phyloP scores from a whole-genome alignment of 2,329 filamentous ascomycete genomes.

The Aspergillus uvarum region DNA sequence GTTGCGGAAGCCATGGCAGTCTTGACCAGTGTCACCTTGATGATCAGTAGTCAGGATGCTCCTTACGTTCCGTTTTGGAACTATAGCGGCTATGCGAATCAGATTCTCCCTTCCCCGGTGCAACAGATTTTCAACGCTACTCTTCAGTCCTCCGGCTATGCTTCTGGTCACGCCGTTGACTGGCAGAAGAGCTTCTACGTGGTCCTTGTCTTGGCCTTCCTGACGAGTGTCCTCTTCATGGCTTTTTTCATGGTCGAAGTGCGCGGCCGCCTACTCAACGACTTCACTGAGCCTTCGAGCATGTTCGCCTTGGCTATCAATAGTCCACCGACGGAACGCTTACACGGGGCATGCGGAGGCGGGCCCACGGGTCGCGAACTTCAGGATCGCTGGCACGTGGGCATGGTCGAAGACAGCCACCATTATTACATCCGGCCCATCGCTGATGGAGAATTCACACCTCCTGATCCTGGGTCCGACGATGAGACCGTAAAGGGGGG shows the following conservation, averaged over 20 bases:
- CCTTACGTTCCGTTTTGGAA: slow-evolving; percentile 62
- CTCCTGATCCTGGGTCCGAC: not conserved
- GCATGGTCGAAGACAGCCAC: slow-evolving; percentile 48
- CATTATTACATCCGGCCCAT: slow-evolving; percentile 53
- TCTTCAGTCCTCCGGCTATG: slow-evolving; percentile 66
- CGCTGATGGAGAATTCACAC: not conserved
- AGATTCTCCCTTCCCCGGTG: slow-evolving; percentile 47
- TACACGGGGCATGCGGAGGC: slow-evolving; percentile 58
- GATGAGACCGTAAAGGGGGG: not conserved
- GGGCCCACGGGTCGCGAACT: slow-evolving; percentile 55
- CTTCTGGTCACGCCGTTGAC: slow-evolving; percentile 59
- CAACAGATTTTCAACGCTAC: slow-evolving; percentile 64
- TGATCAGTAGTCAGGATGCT: slow-evolving; percentile 59
- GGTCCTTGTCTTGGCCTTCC: slow-evolving; percentile 64
- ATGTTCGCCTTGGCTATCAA: slow-evolving; percentile 72
- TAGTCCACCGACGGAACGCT: slow-evolving; percentile 51
- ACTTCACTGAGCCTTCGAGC: slow-evolving; percentile 76
- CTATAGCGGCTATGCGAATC: slow-evolving; percentile 31
- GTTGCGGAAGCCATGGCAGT: slow-evolving; percentile 74
- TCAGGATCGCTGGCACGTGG: slow-evolving; percentile 46
- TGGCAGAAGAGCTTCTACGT: slow-evolving; percentile 69
- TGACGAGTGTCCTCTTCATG: slow-evolving; percentile 66
- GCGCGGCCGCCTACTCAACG: slow-evolving; percentile 64
- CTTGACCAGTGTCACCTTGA: slow-evolving; percentile 64
- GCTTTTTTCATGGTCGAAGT: slow-evolving; percentile 60